Evolutionary conservation across 176 grass and related monocot species (phyloP).

Genomic region (Elymus sibiricus): DNA sequence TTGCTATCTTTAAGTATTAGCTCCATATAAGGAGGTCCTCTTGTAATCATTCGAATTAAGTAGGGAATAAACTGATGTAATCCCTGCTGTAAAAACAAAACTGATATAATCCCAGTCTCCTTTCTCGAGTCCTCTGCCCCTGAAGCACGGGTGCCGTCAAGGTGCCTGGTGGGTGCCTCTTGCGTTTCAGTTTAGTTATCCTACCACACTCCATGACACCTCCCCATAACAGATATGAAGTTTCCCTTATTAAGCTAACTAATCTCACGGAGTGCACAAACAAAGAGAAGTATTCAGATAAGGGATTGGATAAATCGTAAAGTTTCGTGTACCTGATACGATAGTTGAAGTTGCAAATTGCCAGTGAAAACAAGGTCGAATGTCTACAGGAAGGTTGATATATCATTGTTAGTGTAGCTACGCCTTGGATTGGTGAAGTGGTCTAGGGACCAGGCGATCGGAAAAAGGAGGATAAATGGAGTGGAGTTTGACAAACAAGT

Average conservation of each 20-base stretch:
- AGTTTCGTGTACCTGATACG: not conserved
- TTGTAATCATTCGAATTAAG: not conserved
- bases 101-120: not conserved
- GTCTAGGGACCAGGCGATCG: too few relatives aligned
- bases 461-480: too few relatives aligned
- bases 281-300: not conserved
- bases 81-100: too few relatives aligned
- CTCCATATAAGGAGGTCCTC: not conserved
- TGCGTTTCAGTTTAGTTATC: not conserved
- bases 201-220: not conserved
- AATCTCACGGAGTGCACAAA: not conserved
- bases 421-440: too few relatives aligned
- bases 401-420: not conserved
- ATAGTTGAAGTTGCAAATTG: not conserved
- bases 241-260: not conserved
- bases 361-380: not conserved
- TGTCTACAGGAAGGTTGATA: not conserved
- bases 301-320: not conserved
- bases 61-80: not conserved
- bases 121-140: not conserved
- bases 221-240: not conserved
- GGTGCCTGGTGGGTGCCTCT: not conserved
- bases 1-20: too few relatives aligned
- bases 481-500: too few relatives aligned
- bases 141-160: not conserved